Evolutionary conservation across 2,329 filamentous ascomycete species (phyloP).

Genomic region (Ascochyta clinopodiicola): DNA sequence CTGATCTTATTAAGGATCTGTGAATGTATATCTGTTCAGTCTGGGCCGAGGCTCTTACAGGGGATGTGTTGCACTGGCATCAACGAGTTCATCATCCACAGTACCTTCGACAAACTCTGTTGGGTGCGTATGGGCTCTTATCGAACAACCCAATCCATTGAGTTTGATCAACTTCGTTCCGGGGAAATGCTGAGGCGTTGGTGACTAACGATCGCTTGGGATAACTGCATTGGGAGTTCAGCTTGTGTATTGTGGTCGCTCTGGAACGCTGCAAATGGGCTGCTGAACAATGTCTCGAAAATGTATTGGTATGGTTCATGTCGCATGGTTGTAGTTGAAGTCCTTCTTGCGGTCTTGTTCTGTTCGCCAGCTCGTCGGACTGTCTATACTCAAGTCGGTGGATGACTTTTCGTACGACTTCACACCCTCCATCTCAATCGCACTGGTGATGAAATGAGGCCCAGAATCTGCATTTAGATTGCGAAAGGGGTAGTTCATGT

Average conservation of each 20-base stretch:
- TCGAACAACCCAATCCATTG: neutral
- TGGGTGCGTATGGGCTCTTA: neutral
- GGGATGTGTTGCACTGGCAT: neutral
- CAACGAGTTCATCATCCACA: neutral
- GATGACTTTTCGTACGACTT: slow-evolving; percentile 20
- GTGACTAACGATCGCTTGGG: neutral
- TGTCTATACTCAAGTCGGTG: slow-evolving; percentile 18
- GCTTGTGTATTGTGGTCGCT: slow-evolving; percentile 4
- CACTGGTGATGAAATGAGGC: slow-evolving; percentile 34
- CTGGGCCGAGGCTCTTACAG: neutral
- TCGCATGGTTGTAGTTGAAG: slow-evolving; percentile 20
- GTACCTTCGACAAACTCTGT: neutral
- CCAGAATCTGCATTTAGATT: slow-evolving; percentile 22
- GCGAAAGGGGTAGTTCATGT: slow-evolving; percentile 26
- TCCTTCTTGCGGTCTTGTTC: slow-evolving; percentile 19
- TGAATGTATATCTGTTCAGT: neutral
- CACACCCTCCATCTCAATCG: slow-evolving; percentile 32
- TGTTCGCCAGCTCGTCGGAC: slow-evolving; percentile 20
- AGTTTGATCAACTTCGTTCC: neutral
- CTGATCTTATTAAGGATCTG: neutral
- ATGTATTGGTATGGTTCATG: slow-evolving; percentile 18
- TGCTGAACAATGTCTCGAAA: slow-evolving; percentile 5
- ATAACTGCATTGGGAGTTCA: slow-evolving; percentile 12
- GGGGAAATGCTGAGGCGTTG: slow-evolving; percentile 2
- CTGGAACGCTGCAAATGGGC: slow-evolving; percentile 14